Base-by-base conservation (phyloP, 2,329 filamentous ascomycete genomes). In the Bipolaris zeicola region DNA sequence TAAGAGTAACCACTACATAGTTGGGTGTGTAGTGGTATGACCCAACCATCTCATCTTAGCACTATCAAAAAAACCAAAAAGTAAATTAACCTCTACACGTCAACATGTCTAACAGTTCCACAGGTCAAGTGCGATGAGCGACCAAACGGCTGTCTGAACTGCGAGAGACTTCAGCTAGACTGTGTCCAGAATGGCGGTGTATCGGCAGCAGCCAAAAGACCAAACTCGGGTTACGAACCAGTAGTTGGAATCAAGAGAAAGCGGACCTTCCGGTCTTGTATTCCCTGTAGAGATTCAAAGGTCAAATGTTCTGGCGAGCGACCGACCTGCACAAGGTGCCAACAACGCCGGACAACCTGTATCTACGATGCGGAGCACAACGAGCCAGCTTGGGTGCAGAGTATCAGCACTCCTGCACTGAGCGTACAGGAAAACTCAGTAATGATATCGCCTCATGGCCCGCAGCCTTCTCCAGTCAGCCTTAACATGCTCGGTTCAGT, bases 71-170 rank as follows among this genome's bases (percentile, higher is more conserved):
- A 36, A 44, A 18, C 10, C 39, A 45, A 45, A 45, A 22, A 16
- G 7, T 42, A 22, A n/a, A 33, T 22, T 16, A 22, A 31, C n/a
- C 42, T 41, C 5, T 44, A 44, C 22, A 22, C 33, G 20, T 28
- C 3, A 28, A 48, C 20, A 31, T 26, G 37, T 28, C 57, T 65
- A 42, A 66, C 55, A 31, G 7, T 10, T 16, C 31, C 22, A 41
- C 20, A 71, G 69, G 70, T 72, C 31, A 72, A 72, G 52, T 72
- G 70, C 52, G 70, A 72, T 54, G 70, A 71, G 47, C 69, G 70
- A 8, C 61, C 67, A 31, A 67, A 69, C 36, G 68, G 68, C 38
- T 72, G 70, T 45, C 62, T 70, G 13, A 72, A 72, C 33, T 72
- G 70, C 54, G 69, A 71, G 39, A 55, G 65, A 43, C 61, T 72